Evolutionary conservation across 129 eudicot genomes (phyloP), one percentile per base, ranked within the genome.

Genomic region (Chrysanthemum seticuspe): DNA sequence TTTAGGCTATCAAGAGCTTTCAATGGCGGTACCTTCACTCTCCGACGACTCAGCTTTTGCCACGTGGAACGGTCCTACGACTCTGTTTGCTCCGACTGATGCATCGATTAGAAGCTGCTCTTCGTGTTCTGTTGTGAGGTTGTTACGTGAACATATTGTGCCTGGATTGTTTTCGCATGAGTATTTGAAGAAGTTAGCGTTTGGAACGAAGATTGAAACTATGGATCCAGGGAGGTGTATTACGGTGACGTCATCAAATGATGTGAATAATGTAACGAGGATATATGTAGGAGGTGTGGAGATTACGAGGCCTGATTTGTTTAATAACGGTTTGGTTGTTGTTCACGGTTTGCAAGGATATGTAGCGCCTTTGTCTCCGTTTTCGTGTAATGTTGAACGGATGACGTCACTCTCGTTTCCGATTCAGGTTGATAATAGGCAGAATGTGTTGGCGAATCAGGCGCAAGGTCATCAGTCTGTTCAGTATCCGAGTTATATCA

Each of bases 181-280:
- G 14, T 88, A 83, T 80, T 90, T 91, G 51, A 79, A 81, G 31
- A 75, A 74, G 9, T 80, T 91, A 14, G 84, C 88, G 29, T 91
- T 91, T 83, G 96, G 90, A 52, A 91, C 96, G 48, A 91, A 88
- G 70, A 81, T 91, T 81, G 96, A 84, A 66, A 84, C 97, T 0
- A 72, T 88, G 80, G 87, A 85, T 62, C 88, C 92, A n/a, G 84
- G 88, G 1, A 88, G 90, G 31, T 91, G 96, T 76, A 85, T 91
- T 49, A 91, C 96, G 12, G 72, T 91, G 65, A 91, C 97, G 6
- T 74, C 91, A 80, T 61, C 90, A 57, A 58, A 56, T 12, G 75
- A 83, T 12, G 47, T 62, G 13, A 71, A 64, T 12, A 86, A 86
- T 67, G 66, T 10, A 75, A 62, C 91, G 51, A 84, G 81, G 63